These are phyloP conservation scores for Ogataea polymorpha DNA, from an alignment of 805 yeast species.

Conservation along the genomic window DNA sequence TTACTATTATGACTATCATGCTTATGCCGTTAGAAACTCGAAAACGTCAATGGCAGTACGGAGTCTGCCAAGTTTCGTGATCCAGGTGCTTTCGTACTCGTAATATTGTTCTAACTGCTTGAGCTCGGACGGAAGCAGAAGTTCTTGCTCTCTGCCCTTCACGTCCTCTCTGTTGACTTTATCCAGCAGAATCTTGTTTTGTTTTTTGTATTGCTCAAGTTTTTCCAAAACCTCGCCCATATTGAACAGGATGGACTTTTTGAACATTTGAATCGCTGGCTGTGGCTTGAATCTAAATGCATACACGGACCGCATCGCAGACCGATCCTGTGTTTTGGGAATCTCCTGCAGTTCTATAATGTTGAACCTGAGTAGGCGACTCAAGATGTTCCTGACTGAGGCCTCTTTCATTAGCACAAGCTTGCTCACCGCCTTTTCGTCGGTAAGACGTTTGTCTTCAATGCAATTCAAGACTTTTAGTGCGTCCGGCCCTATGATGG, in stretches of 20 bases:
- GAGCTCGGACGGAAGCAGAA: constrained; percentile 71
- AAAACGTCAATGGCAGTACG: constrained; percentile 56
- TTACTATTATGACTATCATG: constrained; percentile 1
- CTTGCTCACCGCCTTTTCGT: constrained; percentile 79
- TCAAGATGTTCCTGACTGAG: constrained; percentile 68
- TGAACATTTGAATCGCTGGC: constrained; percentile 35
- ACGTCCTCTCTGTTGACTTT: constrained; percentile 91
- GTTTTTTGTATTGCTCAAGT: constrained; percentile 51
- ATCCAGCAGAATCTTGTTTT: constrained; percentile 63
- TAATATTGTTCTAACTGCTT: constrained; percentile 63
- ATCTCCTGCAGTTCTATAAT: constrained; percentile 88
- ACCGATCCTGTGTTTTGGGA: constrained; percentile 87
- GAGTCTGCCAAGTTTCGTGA: constrained; percentile 55
- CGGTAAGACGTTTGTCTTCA: constrained; percentile 64
- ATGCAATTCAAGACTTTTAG: constrained; percentile 77
- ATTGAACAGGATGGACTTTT: constrained; percentile 45
- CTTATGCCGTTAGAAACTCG: constrained; percentile 7
- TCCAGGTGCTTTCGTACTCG: constrained; percentile 50
- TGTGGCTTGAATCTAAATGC: constrained; percentile 58
- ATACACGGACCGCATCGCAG: constrained; percentile 84
- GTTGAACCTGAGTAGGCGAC: constrained; percentile 63
- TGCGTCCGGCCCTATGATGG: constrained; percentile 63
- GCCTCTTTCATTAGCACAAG: constrained; percentile 73
- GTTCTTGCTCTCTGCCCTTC: constrained; percentile 71
- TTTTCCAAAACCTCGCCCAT: constrained; percentile 51